A percentile compares a stretch with the other conserved stretches of the same genome.
Conservation (phyloP, 2,329 filamentous ascomycete species). For the Drechslerella coelobrocha region DNA sequence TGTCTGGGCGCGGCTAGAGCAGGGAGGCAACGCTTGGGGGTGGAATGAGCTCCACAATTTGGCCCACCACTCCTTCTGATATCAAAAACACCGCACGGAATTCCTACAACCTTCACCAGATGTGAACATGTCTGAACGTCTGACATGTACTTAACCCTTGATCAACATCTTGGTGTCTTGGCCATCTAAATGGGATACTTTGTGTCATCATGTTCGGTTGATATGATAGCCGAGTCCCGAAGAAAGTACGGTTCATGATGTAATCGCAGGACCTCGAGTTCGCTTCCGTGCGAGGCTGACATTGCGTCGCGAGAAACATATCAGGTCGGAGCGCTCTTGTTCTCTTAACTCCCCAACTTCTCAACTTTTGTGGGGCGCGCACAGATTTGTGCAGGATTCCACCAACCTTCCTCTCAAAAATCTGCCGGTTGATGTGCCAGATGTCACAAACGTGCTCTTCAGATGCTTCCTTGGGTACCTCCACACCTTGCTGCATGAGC, state of each 20-base stretch:
- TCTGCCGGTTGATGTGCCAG: neutral
- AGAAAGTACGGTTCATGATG: neutral
- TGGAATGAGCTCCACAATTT: slow-evolving; percentile 42
- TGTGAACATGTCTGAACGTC: slow-evolving; percentile 8
- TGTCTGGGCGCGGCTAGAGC: slow-evolving; percentile 28
- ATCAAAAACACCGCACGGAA: neutral
- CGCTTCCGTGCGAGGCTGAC: neutral
- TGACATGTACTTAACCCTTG: slow-evolving; percentile 11
- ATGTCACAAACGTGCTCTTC: neutral
- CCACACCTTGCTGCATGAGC: slow-evolving; percentile 35
- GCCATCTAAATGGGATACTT: slow-evolving; percentile 13
- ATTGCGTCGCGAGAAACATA: neutral
- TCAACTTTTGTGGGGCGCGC: neutral
- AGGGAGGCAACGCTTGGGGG: slow-evolving; percentile 24
- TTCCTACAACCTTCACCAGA: neutral
- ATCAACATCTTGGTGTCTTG: slow-evolving; percentile 13
- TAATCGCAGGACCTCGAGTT: too few species aligned
- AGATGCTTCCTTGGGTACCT: slow-evolving; percentile 4
- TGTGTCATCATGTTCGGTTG: slow-evolving; percentile 14
- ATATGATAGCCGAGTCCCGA: neutral
- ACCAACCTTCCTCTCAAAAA: slow-evolving; percentile 10
- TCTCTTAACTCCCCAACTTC: neutral
- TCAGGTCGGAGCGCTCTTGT: neutral
- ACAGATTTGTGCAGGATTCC: neutral
- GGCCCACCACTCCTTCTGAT: neutral